Evolutionary conservation across 306 rosid genomes (phyloP), one percentile per base, ranked within the genome.

Genomic region (Cucurbita argyrosperma): DNA sequence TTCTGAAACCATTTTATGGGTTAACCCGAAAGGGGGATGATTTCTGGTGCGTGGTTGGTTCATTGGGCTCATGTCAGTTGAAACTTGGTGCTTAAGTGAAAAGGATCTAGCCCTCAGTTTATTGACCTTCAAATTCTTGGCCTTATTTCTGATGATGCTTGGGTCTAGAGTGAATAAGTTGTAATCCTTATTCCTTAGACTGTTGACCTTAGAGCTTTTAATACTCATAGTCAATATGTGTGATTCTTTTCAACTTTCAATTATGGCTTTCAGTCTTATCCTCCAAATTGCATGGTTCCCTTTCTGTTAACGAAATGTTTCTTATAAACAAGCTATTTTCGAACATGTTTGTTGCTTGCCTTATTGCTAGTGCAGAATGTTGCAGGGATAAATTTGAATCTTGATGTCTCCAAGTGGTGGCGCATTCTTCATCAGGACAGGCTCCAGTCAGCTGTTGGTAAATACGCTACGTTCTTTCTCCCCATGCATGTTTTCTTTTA

Each of bases 321-420:
- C 42, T 49, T 69, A 69, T 13, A 23, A 30, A 69, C 5, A 63
- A 70, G 23, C 42, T 46, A 68, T 43, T 21, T 47, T 26, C 19
- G 0, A 50, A 37, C 26, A 15, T 2, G 2, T 45, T 14, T 16
- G 51, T 42, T 52, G 56, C 12, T 38, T 56, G 40, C 37, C 54
- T 30, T 59, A 18, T 76, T 51, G 49, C 67, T 57, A 76, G 64
- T 87, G 91, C 87, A 95, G 99, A 84, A 82, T 84, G 75, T 91
- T 82, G 82, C 96, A 56, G 97, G 97, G 67, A 85, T 95, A 78
- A 88, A 82, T 83, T 82, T 86, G 63, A 81, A 90, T 89, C 90
- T 95, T 81, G 97, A 95, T 82, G 72, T 87, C 79, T 96, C 96
- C 60, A 95, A 91, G 87, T 95, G 96, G 99, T 76, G 85, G 87